A percentile compares a stretch with the other conserved stretches of the same genome.
Evolutionary conservation across 2,329 filamentous ascomycete genomes (phyloP).

Genomic region (Incumbomyces delicatus): DNA sequence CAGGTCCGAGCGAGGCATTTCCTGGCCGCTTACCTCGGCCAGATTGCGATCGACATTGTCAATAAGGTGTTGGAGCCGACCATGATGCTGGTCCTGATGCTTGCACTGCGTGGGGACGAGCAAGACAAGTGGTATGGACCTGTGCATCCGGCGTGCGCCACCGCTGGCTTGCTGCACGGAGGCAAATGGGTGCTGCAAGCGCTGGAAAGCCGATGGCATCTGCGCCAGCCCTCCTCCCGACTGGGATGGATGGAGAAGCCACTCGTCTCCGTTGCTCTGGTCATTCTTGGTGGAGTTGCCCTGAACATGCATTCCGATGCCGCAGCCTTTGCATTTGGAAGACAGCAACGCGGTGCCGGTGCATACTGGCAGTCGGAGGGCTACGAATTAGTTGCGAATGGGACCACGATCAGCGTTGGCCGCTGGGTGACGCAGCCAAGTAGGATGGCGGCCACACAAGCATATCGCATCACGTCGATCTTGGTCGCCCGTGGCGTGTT

Average conservation of each 20-base stretch:
- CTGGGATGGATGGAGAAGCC: background rate
- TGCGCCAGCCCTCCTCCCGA: background rate
- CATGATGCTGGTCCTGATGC: background rate
- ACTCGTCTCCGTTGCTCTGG: background rate
- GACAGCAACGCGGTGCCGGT: no score
- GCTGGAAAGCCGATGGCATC: background rate
- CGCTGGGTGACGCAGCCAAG: no score
- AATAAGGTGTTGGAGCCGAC: background rate
- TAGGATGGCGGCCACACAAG: no score
- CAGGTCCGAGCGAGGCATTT: no score
- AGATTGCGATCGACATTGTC: background rate
- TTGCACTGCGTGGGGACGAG: background rate
- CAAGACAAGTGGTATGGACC: background rate
- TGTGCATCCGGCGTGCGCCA: no score
- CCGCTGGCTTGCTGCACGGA: background rate
- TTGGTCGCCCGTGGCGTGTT: no score
- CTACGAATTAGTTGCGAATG: no score
- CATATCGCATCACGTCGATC: no score
- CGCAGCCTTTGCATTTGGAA: no score
- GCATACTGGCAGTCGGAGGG: no score
- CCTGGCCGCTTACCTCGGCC: background rate
- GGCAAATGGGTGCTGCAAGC: background rate
- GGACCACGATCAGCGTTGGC: no score
- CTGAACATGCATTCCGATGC: background rate
- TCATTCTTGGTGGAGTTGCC: background rate